Percentiles rank a stretch among this genome's conserved stretches.
phyloP scores from a whole-genome alignment of 495 filamentous ascomycete genomes.

The Pyronema omphalodes region DNA sequence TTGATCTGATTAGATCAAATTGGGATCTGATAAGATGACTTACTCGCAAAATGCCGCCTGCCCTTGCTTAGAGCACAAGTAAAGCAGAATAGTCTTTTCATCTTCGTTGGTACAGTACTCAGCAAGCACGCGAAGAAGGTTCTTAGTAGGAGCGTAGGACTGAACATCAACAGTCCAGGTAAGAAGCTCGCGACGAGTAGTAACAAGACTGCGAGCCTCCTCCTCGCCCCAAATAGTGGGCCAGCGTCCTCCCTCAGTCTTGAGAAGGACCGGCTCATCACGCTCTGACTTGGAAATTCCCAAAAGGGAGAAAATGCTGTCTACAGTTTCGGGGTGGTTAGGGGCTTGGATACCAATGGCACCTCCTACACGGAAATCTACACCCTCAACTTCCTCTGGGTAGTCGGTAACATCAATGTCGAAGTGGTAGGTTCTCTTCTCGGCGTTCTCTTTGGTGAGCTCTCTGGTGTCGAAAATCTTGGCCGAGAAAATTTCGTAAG shows the following conservation, averaged over 20 bases:
- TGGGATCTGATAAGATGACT: conserved; percentile 8
- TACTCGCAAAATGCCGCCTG: conserved; percentile 81
- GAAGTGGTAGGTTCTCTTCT: conserved; percentile 93
- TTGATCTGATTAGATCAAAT: conserved; percentile 24
- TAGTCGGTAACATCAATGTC: conserved; percentile 94
- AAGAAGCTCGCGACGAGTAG: conserved; percentile 73
- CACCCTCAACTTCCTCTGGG: conserved; percentile 56
- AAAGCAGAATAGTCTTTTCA: conserved; percentile 74
- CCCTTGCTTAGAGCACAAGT: conserved; percentile 73
- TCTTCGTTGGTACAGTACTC: conserved; percentile 62
- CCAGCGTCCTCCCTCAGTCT: conserved; percentile 71
- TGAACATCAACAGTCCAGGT: conserved; percentile 94
- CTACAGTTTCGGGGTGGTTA: conserved; percentile 58
- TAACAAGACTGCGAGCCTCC: conserved; percentile 57
- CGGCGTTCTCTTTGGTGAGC: conserved; percentile 73
- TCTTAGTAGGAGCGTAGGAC: conserved; percentile 78
- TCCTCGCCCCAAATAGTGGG: conserved; percentile 98
- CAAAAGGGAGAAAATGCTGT: conserved; percentile 66
- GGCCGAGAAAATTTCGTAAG: conserved; percentile 75
- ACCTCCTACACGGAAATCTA: conserved; percentile 92
- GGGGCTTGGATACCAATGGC: conserved; percentile 85
- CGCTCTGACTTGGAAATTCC: conserved; percentile 57
- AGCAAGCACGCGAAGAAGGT: conserved; percentile 65
- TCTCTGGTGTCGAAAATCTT: conserved; percentile 66
- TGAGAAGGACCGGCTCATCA: conserved; percentile 59